Evolutionary conservation across 2,329 filamentous ascomycete species (phyloP), one percentile per base, ranked within the genome.

Genomic region (Aspergillus ibericus): DNA sequence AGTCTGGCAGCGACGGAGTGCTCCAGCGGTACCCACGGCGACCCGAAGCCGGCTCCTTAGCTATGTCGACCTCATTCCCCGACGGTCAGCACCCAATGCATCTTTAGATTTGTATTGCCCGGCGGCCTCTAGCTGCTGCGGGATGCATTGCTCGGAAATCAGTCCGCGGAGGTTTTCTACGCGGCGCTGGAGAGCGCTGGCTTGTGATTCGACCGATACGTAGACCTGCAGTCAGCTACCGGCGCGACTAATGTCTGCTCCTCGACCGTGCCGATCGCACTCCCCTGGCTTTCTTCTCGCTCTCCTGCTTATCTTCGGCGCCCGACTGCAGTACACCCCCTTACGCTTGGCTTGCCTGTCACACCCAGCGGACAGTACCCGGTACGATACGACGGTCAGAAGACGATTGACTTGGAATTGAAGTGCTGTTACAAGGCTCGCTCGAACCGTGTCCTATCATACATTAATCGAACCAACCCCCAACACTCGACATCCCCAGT

Each of bases 361-460:
- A 15, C 38, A 20, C 18, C 48, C 6, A 13, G 18, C 16, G 2
- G 20, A 35, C 16, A n/a, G 16, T 35, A 35, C 48, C 40, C 12
- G 20, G 4, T 25, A 40, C 18, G 29, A 52, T 53, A 36, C 40
- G 27, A 34, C 10, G 6, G 13, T 18, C 32, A 34, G 25, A 52
- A 48, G 44, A 55, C 48, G 32, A 55, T 58, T 51, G 60, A 62
- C 59, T 53, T 59, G 52, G 55, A 60, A 59, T 62, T 64, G 61
- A 70, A 70, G 66, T 68, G 70, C 68, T 72, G 70, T 72, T 72
- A 72, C 70, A 72, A 73, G 70, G 72, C 67, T 70, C 68, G 69
- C 71, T 72, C 67, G 72, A 73, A 72, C 68, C 68, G 72, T 69
- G 68, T 73, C 70, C 69, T 74, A 75, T 75, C 71, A 74, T 74